Base-by-base conservation (phyloP, 2,329 filamentous ascomycete species). In the Venturia nashicola region DNA sequence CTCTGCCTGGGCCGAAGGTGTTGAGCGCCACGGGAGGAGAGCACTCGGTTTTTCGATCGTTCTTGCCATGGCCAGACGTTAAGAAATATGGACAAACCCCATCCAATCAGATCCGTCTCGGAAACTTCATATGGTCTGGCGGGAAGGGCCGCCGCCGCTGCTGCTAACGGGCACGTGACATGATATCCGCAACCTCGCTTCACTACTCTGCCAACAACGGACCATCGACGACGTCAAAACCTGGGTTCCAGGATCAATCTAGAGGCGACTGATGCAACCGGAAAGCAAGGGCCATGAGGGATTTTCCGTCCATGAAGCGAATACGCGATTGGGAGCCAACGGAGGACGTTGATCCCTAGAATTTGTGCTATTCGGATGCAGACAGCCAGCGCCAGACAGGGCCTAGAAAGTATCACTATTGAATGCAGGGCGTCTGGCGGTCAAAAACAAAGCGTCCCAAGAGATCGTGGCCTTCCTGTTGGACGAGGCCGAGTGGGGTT, bases 241-340 rank as follows among this genome's bases (percentile, higher is more conserved):
- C 57, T 54, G 20, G 36, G 20, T 18, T 42, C 32, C 18, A 39
- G 61, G 48, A 68, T 70, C 68, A 66, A 68, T 71, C 70, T 67
- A 71, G 74, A 65, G 65, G 65, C 67, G 69, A 65, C 68, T 67
- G 68, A 70, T 72, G 73, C 72, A 69, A 72, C 72, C 70, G 66
- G 66, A 65, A 59, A 69, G 72, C 72, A 73, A 72, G 71, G 73
- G 68, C 68, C 54, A 68, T 75, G 74, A 75, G 74, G 72, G 68
- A 76, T 73, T 75, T 73, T 72, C 68, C 69, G 61, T 69, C 66
- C 69, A 69, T 70, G 75, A 72, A 70, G 70, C 72, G 70, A 75
- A 75, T 75, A 76, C 74, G 75, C 73, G 73, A 74, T 75, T 69
- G 72, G 65, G 71, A 73, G 76, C 76, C 77, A 76, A 79, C 77